Evolutionary conservation across 108 stramenopile species (phyloP).

Genomic region (Nitzschia sp.): DNA sequence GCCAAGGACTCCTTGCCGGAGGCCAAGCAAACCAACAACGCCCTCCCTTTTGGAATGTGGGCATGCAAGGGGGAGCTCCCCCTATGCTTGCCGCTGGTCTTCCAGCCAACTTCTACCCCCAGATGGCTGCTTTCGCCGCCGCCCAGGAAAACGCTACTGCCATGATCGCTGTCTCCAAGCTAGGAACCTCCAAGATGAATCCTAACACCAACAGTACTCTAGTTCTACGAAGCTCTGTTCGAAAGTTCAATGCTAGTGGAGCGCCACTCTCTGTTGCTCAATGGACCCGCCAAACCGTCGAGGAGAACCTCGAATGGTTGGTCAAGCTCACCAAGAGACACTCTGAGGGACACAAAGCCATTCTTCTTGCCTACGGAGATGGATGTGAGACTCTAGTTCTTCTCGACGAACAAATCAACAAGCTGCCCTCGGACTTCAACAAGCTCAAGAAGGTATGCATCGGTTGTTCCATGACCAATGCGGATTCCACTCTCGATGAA

Average conservation of each 20-base stretch:
- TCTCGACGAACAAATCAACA: slow-evolving; percentile 34
- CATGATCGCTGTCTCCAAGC: slow-evolving; percentile 36
- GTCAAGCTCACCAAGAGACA: slow-evolving; percentile 32
- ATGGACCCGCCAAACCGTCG: slow-evolving; percentile 38
- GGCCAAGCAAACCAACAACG: not conserved
- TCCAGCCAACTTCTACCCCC: slow-evolving; percentile 26
- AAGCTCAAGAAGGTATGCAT: slow-evolving; percentile 31
- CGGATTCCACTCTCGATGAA: slow-evolving; percentile 19
- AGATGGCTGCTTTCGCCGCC: slow-evolving; percentile 13
- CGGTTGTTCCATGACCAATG: slow-evolving; percentile 23
- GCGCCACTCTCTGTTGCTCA: slow-evolving; percentile 23
- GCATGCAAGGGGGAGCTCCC: slow-evolving; percentile 2
- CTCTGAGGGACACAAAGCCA: slow-evolving; percentile 13
- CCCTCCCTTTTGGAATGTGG: slow-evolving; percentile 13
- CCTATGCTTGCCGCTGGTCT: slow-evolving; percentile 12
- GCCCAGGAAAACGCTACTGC: slow-evolving; percentile 23
- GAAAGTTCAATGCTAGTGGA: slow-evolving; percentile 22
- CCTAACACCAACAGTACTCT: slow-evolving; percentile 18
- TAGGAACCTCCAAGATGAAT: slow-evolving; percentile 23
- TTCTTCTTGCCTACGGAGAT: slow-evolving; percentile 40
- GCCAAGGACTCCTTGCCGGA: slow-evolving; percentile 19
- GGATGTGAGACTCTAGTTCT: slow-evolving; percentile 40
- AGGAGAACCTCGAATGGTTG: slow-evolving; percentile 39
- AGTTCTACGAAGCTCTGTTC: slow-evolving; percentile 25
- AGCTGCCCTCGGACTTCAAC: slow-evolving; percentile 21